Conservation (phyloP, 1,139 yeast genomes). For the Casaregolazyma lundiana region DNA sequence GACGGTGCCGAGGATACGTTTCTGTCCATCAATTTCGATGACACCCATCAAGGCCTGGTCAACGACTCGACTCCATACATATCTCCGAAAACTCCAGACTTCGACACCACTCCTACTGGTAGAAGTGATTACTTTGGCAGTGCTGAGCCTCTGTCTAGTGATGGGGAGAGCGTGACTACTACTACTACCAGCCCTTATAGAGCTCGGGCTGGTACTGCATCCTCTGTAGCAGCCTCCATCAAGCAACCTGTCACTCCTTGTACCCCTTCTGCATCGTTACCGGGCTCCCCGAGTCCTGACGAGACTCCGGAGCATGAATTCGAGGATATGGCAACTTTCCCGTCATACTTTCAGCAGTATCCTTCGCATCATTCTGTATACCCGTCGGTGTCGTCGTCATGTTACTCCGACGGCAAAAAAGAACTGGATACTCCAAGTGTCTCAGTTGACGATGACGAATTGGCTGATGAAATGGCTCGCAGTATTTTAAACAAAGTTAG, state of each 20-base stretch:
- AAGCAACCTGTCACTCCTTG: conserved; percentile 9
- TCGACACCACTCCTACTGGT: background rate
- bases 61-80: background rate
- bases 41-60: conserved; percentile 5
- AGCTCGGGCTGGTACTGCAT: conserved; percentile 5
- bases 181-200: background rate
- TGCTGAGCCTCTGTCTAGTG: background rate
- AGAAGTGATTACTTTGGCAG: background rate
- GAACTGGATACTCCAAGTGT: background rate
- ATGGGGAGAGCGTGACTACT: background rate
- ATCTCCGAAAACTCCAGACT: background rate
- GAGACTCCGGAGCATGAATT: conserved; percentile 5
- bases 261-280: conserved; percentile 8
- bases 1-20: background rate
- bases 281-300: conserved; percentile 2
- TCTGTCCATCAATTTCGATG: conserved; percentile 7
- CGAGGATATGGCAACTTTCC: background rate
- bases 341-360: conserved; percentile 8
- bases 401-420: conserved; percentile 6
- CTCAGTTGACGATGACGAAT: conserved; percentile 21
- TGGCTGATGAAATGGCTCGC: conserved; percentile 36
- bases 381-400: conserved; percentile 10
- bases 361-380: background rate
- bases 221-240: conserved; percentile 13
- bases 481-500: conserved; percentile 31